Base-by-base conservation (phyloP, 2,329 filamentous ascomycete species). In the Hawksworthiomyces lignivorus region DNA sequence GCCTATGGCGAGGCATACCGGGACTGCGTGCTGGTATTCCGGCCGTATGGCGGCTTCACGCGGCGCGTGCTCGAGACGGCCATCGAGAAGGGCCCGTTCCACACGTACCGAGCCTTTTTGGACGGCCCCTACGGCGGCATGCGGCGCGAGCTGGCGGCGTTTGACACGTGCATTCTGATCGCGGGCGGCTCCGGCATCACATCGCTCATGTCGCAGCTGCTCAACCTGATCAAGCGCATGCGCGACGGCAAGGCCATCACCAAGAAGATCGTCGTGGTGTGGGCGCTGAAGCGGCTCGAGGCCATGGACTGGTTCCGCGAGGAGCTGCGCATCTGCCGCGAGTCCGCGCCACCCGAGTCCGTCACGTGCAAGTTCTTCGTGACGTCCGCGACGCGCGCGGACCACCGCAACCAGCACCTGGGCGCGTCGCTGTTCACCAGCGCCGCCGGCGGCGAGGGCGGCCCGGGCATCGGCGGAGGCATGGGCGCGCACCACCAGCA, bases 251-350 rank as follows among this genome's bases (percentile, higher is more conserved):
- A 95, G 62, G 89, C 90, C 26, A 87, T 95, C 33, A 96, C 89
- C 2, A 87, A 84, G 59, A 86, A 83, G 50, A 83, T 97, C 5
- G 83, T 92, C 14, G 86, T 97, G 1, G 77, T 97, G n/a, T 97
- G 90, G 90, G 81, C 89, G 5, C 69, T 96, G 51, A 94, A 92
- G 63, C 79, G 85, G 43, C 80, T 92, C 12, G 90, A 96, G 61
- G 87, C 87, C 1, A 87, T 97, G 80, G 87, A 96, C 58, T 97
- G 90, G 90, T 97, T 96, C 71, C 85, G 87, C 50, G 89, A 96
- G 63, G 90, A 96, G 61, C 71, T 96, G 45, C 78, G 88, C 36
- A 94, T 96, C 54, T 95, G 90, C 63, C 78, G 87, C 53, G 87
- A 96, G 61, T 83, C 80, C 37, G 89, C 90, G 9, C 90, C 90